phyloP scores from a whole-genome alignment of 768 basidiomycete genomes.

The Guyanaporus albipodus region DNA sequence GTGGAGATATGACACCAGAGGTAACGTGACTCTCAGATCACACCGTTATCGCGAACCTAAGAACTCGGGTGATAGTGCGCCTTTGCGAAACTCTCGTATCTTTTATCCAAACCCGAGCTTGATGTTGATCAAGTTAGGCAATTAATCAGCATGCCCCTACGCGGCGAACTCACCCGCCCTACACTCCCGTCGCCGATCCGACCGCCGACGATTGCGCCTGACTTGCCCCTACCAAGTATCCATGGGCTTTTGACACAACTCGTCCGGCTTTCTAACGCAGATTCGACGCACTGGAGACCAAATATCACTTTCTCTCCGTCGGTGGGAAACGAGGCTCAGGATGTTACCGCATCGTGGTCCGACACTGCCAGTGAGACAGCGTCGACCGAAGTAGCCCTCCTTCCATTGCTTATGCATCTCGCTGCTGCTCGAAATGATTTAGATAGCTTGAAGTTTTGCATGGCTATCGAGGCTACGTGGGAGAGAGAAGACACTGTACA shows the following conservation, averaged over 20 bases:
- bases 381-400: conserved; percentile 62
- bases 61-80: conserved; percentile 58
- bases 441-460: conserved; percentile 58
- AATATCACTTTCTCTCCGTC: conserved; percentile 33
- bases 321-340: conserved; percentile 38
- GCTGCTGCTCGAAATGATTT: conserved; percentile 70
- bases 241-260: conserved; percentile 66
- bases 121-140: conserved; percentile 62
- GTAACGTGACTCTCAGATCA: conserved; percentile 33
- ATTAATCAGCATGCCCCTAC: conserved; percentile 72
- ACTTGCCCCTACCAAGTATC: conserved; percentile 58
- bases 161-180: conserved; percentile 78
- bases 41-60: background rate
- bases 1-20: conserved; percentile 96
- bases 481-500: conserved; percentile 19
- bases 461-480: conserved; percentile 31
- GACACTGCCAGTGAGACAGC: conserved; percentile 75
- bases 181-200: conserved; percentile 42
- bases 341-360: conserved; percentile 63
- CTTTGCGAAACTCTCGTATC: conserved; percentile 83
- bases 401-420: conserved; percentile 76
- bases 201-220: conserved; percentile 37
- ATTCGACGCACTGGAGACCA: conserved; percentile 35
- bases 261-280: conserved; percentile 55
- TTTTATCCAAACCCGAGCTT: conserved; percentile 83